Evolutionary conservation across 1,284 basidiomycete genomes (phyloP), one percentile per base, ranked within the genome.

Genomic region (Cutaneotrichosporon sp.): DNA sequence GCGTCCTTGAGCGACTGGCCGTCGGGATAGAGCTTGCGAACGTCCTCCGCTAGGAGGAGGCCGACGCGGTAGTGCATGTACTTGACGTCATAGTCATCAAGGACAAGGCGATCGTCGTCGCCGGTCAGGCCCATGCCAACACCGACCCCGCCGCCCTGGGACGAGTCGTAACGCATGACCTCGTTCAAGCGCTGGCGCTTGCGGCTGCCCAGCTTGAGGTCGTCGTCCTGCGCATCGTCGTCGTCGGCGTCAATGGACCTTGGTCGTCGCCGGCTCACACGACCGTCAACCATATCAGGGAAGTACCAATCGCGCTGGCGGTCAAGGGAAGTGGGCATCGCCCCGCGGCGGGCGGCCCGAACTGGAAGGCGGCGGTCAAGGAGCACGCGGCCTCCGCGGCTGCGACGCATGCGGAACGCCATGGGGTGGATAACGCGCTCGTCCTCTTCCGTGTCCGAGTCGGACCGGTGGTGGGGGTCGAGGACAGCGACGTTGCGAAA

Each of bases 311-410:
- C 61, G 4, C 66, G 56, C 21, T 70, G 62, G 16, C 65, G 67
- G 4, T 69, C 69, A 0, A 70, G 62, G 7, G 69, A 67, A 18
- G 70, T 34, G 1, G 75, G 73, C 40, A 62, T 69, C 9, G 66
- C 55, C 13, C 70, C 67, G 9, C 70, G 71, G 22, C 73, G 66
- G 21, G 66, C 26, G 14, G 70, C 62, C 38, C 65, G 62, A 8
- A 69, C 73, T 8, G 82, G 76, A 59, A 83, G 79, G 14, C 89
- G 86, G 53, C 93, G 86, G 79, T 97, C 94, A 8, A 97, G 73
- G 67, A 87, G 82, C n/a, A 88, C 77, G 34, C 90, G 85, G 4
- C 94, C 92, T 52, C 90, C 91, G 65, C 92, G 89, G 8, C 91
- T 92, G 63, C 85, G 77, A 11, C 93, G 88, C 57, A 90, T 74